These are phyloP conservation scores for Penicillium bialowiezense DNA, from an alignment of 495 filamentous ascomycete genomes.

Conservation along the genomic window DNA sequence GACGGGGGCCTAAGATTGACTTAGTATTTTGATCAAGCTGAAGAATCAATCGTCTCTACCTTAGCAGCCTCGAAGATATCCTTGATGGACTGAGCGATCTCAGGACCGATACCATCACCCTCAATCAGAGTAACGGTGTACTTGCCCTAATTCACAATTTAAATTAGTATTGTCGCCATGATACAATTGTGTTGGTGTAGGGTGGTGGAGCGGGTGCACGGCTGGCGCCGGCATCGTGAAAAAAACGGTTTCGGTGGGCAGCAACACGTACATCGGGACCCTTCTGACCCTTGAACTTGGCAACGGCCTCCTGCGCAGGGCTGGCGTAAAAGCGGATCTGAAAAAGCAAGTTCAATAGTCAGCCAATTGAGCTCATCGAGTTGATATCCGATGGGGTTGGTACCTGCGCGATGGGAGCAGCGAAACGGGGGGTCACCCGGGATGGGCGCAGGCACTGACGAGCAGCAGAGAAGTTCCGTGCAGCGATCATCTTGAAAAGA, in stretches of 20 bases:
- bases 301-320: constrained; percentile 68
- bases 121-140: constrained; percentile 96
- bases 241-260: constrained; percentile 16
- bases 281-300: constrained; percentile 89
- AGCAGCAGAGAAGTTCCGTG: constrained; percentile 53
- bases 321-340: constrained; percentile 51
- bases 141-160: constrained; percentile 62
- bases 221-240: constrained; percentile 21
- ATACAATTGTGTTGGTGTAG: no score
- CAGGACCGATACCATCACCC: constrained; percentile 96
- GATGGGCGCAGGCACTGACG: constrained; percentile 55
- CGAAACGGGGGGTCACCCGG: constrained; percentile 46
- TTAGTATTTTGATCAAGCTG: constrained; percentile 21
- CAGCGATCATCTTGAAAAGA: constrained; percentile 55
- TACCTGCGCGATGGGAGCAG: constrained; percentile 53
- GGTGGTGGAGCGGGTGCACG: constrained; percentile 10
- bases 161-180: constrained; percentile 12
- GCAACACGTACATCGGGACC: constrained; percentile 67
- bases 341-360: constrained; percentile 14
- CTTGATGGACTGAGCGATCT: constrained; percentile 96
- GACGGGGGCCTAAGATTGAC: constrained; percentile 72
- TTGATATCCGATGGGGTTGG: constrained; percentile 14
- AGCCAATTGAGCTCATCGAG: constrained; percentile 20
- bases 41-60: constrained; percentile 46
- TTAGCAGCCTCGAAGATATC: constrained; percentile 95